Base-by-base conservation (phyloP, 2,329 filamentous ascomycete species). In the Sclerotinia glacialis region DNA sequence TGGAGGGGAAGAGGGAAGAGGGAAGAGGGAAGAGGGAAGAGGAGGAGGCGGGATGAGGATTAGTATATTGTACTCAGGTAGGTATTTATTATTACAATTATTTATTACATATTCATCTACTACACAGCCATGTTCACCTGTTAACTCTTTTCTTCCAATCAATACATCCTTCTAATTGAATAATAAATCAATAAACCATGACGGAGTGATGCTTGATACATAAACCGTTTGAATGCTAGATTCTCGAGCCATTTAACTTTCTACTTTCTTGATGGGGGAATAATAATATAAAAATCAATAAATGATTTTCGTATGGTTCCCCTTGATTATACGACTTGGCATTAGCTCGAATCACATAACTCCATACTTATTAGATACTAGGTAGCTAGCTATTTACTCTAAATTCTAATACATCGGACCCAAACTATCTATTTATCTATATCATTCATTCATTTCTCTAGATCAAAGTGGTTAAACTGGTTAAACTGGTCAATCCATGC, bases 261-360 rank as follows among this genome's bases (percentile, higher is more conserved):
- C n/a, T n/a, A 47, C 21, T 47, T n/a, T 26, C 26, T 46, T 16
- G 18, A 59, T n/a, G 16, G 55, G 26, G 21, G 56, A 34, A 23
- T n/a, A 34, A 59, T 47, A 47, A 59, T 59, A 23, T 47, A 6
- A 59, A 59, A 59, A 47, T 59, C 56, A 47, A 59, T 59, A 59
- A 34, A 26, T 21, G 53, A 42, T 47, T 47, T 34, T 59, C 42
- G 11, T 18, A 23, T 46, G 12, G 53, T 59, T 31, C 55, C 55
- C 55, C 55, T 59, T 40, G 37, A 40, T 59, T 9, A 31, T 40
- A 59, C 26, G 23, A n/a, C 55, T 59, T 44, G 55, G 55, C 40
- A 46, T 9, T 16, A 14, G 26, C 18, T 59, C 55, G n/a, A 23
- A 37, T 40, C 16, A 18, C 52, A 26, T n/a, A n/a, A n/a, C 31